A percentile compares a stretch with the other conserved stretches of the same genome.
Conservation (phyloP, 1,139 yeast species). For the Kazachstania sp. region DNA sequence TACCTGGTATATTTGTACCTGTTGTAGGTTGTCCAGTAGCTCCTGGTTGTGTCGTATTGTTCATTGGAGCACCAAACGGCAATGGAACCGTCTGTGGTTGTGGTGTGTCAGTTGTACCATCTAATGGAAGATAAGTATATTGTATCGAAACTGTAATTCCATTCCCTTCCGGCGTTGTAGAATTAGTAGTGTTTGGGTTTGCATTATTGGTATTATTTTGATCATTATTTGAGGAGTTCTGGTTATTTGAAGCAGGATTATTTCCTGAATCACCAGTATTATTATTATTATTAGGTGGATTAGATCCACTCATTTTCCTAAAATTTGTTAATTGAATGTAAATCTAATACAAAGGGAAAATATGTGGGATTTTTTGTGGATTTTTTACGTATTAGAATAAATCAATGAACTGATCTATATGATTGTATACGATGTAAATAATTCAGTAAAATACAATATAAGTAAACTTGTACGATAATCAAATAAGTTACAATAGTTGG, state of each 20-base stretch:
- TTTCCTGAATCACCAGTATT: not conserved
- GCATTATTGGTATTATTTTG: slow-evolving; percentile 17
- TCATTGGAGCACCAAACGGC: not conserved
- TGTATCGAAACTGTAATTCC: slow-evolving; percentile 25
- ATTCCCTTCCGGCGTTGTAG: too few species aligned
- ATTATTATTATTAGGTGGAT: not conserved
- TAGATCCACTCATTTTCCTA: not conserved
- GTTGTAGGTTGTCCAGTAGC: not conserved
- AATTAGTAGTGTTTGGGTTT: not conserved
- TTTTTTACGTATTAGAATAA: not conserved
- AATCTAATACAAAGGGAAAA: not conserved
- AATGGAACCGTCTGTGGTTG: too few species aligned
- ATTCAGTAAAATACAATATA: too few species aligned
- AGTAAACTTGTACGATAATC: too few species aligned
- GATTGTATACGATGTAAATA: too few species aligned
- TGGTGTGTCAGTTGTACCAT: not conserved
- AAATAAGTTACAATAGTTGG: too few species aligned
- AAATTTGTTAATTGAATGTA: too few species aligned
- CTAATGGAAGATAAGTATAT: slow-evolving; percentile 20
- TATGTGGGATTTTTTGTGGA: not conserved
- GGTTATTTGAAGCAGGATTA: slow-evolving; percentile 1
- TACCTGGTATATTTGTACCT: not conserved
- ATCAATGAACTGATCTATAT: too few species aligned
- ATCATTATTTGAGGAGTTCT: too few species aligned
- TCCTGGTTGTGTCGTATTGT: not conserved